Base-by-base conservation (phyloP, 2,329 filamentous ascomycete genomes). In the Alternaria longipes region DNA sequence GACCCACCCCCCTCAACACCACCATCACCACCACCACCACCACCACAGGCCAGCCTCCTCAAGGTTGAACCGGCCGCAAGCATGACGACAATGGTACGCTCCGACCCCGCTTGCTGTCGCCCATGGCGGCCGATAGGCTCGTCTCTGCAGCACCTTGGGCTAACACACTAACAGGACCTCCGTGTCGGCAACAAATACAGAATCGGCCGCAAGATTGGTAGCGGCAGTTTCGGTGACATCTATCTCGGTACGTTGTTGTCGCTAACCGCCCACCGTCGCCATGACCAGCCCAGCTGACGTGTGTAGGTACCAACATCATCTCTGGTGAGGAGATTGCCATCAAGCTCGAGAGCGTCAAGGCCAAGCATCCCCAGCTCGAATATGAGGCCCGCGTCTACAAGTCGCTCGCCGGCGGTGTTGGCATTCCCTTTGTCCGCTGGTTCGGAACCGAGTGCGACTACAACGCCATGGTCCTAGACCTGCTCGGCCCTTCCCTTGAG, bases 171-270 rank as follows among this genome's bases (percentile, higher is more conserved):
- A 28, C 75, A 98, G 94, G 95, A 99, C 89, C 90, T 99, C 76
- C 93, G 95, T 78, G 95, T 99, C 83, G 95, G 95, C 83, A 98
- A 98, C 82, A 98, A 99, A 80, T 99, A 99, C 89, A 93, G 95
- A 75, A 98, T 99, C 82, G 95, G 95, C 81, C 93, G 95, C 76
- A 99, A 99, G 88, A 99, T 99, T 77, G 95, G 95, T 74, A 97
- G 93, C 73, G 95, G 95, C 72, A 94, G 90, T 77, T 99, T 99
- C 81, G 95, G 95, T 84, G 95, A 98, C 75, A 98, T 99, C 79
- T 99, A 98, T 83, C 89, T 98, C 56, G 88, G 88, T 90, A 81
- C 70, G 85, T 67, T 50, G 40, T 28, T 50, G 46, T 50, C 52
- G 53, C 56, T 51, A 28, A 24, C 47, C 50, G 11, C 18, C 40